Percentiles rank a stretch among this genome's conserved stretches.
Conservation (phyloP, 1,284 basidiomycete species). For the Hemileia vastatrix region DNA sequence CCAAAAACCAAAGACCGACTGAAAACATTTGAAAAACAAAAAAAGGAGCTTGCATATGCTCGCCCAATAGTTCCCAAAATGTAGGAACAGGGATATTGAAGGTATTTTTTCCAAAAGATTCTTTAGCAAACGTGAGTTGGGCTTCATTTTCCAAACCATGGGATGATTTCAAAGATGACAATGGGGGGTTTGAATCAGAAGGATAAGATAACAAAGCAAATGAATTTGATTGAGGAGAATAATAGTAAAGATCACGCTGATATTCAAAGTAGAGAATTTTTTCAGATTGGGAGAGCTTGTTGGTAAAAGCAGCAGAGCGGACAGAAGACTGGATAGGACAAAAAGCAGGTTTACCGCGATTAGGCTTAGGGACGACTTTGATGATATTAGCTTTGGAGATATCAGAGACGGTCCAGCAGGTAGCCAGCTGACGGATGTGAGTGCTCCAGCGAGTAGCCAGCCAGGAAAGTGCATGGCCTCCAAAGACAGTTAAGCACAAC, state of each 20-base stretch:
- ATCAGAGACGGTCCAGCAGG: constrained; percentile 42
- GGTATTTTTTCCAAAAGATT: constrained; percentile 76
- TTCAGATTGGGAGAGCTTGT: constrained; percentile 47
- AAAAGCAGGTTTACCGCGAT: constrained; percentile 70
- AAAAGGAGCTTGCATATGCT: constrained; percentile 88
- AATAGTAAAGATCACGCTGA: constrained; percentile 87
- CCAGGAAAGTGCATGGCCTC: constrained; percentile 84
- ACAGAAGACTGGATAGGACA: constrained; percentile 28
- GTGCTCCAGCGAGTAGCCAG: constrained; percentile 85
- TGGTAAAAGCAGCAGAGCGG: not conserved
- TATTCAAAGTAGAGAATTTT: constrained; percentile 80
- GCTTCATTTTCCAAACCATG: constrained; percentile 45
- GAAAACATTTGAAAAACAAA: constrained; percentile 96
- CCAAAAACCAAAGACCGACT: constrained; percentile 85
- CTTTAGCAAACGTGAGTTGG: constrained; percentile 38
- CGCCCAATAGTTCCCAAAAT: constrained; percentile 74
- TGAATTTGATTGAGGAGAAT: constrained; percentile 54
- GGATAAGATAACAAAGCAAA: constrained; percentile 87
- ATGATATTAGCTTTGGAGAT: constrained; percentile 68
- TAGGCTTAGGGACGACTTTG: constrained; percentile 70
- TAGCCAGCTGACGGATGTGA: constrained; percentile 59
- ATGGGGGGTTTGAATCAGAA: constrained; percentile 60
- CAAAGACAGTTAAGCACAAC: constrained; percentile 71
- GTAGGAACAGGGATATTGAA: constrained; percentile 91
- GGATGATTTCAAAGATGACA: constrained; percentile 60